Base-by-base conservation (phyloP, 1,139 yeast species). In the Blastobotrys persicus region DNA sequence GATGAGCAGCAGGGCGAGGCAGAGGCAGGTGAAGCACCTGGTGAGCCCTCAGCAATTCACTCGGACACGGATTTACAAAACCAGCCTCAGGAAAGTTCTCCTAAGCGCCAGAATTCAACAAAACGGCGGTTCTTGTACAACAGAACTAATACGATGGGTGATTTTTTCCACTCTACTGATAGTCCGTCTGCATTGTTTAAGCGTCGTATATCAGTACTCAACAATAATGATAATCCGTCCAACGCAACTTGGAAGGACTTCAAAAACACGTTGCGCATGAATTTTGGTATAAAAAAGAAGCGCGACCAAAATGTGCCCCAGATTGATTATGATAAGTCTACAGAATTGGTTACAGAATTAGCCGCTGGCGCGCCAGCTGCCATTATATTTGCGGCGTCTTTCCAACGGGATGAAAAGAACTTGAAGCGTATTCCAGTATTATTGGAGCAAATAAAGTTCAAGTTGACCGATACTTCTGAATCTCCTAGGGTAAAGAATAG, bases 351-450 rank as follows among this genome's bases (percentile, higher is more conserved):
- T 3, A 78, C 80, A 16, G 79, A 88, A 41, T 71, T 89, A 53
- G 60, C 79, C 1, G 73, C 88, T 5, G 96, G 88, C n/a, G 76
- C 85, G 3, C 95, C 97, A 0, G 86, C 92, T 3, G 85, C 88
- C 0, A 72, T 87, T 51, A 74, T 89, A 48, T 74, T 89, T 13
- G 91, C 94, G 1, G 80, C 95, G 1, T 78, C 84, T 47, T 80
- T 92, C 53, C 73, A 83, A 45, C 79, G 81, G 48, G 97, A 89
- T 65, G 96, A 88, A 53, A 79, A 79, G 55, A 89, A 88, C 5
- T 78, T 80, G 26, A 78, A 83, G 46, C 77, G 96, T 52, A 94
- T 95, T 0, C 96, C 98, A 0, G 74, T 91, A 40, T 69, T 92
- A 42, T 68, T 89, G 35, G 83, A 87, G 12, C 79, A 89, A 63